These are phyloP conservation scores for Pseudogymnoascus destructans DNA, from an alignment of 2,329 filamentous ascomycete species.

Conservation along the genomic window DNA sequence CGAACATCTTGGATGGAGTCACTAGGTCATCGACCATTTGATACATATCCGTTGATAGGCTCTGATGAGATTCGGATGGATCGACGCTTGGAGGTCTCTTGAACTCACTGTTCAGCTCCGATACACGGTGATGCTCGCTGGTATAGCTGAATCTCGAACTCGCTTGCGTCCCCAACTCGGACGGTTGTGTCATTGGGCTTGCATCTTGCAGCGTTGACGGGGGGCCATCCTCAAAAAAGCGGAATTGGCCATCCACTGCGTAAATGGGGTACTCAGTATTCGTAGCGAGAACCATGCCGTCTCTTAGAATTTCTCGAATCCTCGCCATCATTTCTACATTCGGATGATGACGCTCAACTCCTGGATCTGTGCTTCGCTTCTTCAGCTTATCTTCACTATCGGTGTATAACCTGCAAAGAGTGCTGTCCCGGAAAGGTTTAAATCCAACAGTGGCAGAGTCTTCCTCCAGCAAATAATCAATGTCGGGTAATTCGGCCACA, in stretches of 20 bases:
- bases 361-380: slow-evolving; percentile 32
- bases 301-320: slow-evolving; percentile 47
- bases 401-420: slow-evolving; percentile 37
- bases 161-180: not conserved
- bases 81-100: slow-evolving; percentile 11
- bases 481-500: slow-evolving; percentile 38
- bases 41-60: slow-evolving; percentile 36
- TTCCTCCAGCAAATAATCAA: slow-evolving; percentile 54
- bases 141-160: not conserved
- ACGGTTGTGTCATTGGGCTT: slow-evolving; percentile 26
- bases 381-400: slow-evolving; percentile 33
- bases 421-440: slow-evolving; percentile 39
- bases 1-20: slow-evolving; percentile 21
- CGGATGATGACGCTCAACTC: slow-evolving; percentile 38
- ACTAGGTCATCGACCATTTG: slow-evolving; percentile 47
- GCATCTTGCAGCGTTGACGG: slow-evolving; percentile 30
- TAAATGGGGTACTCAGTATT: slow-evolving; percentile 29
- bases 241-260: slow-evolving; percentile 35
- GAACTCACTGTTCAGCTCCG: not conserved
- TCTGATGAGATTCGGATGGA: slow-evolving; percentile 18
- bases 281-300: slow-evolving; percentile 45
- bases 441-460: slow-evolving; percentile 56
- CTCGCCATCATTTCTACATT: slow-evolving; percentile 56
- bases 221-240: slow-evolving; percentile 37
- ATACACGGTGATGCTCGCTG: not conserved